These are phyloP conservation scores for Bocquillonia castaneifolia DNA, from an alignment of 441 rosid species.

Conservation along the genomic window DNA sequence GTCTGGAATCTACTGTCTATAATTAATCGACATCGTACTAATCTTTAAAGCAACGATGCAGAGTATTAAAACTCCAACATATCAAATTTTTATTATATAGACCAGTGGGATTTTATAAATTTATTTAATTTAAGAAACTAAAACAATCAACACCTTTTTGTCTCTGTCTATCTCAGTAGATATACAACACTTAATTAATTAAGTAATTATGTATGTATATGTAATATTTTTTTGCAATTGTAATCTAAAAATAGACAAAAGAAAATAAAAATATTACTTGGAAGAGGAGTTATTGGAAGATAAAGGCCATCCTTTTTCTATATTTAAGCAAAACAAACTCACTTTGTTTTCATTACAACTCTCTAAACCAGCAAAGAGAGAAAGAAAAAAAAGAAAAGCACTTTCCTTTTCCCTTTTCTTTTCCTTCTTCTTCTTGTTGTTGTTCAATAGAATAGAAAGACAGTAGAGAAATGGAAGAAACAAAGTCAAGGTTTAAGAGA, in stretches of 20 bases:
- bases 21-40: neutral
- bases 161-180: no score
- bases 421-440: no score
- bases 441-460: neutral
- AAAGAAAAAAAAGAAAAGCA: no score
- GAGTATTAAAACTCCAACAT: neutral
- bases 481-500: constrained; percentile 70
- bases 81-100: neutral
- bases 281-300: neutral
- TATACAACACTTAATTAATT: no score
- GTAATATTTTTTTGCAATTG: neutral
- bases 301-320: no score
- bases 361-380: no score
- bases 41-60: neutral
- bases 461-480: constrained; percentile 45
- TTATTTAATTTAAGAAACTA: neutral
- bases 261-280: constrained; percentile 14
- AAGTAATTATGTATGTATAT: neutral
- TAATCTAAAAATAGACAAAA: neutral
- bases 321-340: constrained; percentile 33
- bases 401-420: neutral
- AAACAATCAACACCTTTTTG: neutral
- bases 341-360: constrained; percentile 59
- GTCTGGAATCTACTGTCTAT: neutral
- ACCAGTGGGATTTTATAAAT: neutral